These are phyloP conservation scores for Phytopythium cucurbitacearum DNA, from an alignment of 352 stramenopile genomes.

Conservation along the genomic window DNA sequence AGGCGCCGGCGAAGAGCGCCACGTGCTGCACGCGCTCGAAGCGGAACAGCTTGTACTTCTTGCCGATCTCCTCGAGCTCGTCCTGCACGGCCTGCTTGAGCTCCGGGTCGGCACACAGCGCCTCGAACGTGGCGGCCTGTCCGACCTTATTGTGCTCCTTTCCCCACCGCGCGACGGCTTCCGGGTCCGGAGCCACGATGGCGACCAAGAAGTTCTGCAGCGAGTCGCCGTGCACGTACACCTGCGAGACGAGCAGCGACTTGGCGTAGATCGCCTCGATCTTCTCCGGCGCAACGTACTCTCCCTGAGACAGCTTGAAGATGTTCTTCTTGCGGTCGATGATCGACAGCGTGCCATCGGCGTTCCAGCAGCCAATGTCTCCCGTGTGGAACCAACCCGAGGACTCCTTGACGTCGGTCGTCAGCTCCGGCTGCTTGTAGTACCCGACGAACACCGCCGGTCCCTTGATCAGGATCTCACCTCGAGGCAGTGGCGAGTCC, in stretches of 20 bases:
- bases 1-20: slow-evolving; percentile 80
- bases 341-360: slow-evolving; percentile 89
- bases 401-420: slow-evolving; percentile 86
- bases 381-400: slow-evolving; percentile 97
- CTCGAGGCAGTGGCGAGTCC: slow-evolving; percentile 64
- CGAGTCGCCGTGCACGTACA: slow-evolving; percentile 96
- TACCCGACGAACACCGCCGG: slow-evolving; percentile 89
- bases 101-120: slow-evolving; percentile 11
- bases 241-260: slow-evolving; percentile 91
- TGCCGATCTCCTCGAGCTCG: slow-evolving; percentile 66
- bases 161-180: slow-evolving; percentile 54
- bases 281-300: slow-evolving; percentile 97
- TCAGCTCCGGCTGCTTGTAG: slow-evolving; percentile 94
- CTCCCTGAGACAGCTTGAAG: slow-evolving; percentile 93
- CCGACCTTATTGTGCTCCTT: slow-evolving; percentile 33
- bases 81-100: slow-evolving; percentile 57
- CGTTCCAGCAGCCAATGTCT: slow-evolving; percentile 95
- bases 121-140: slow-evolving; percentile 9
- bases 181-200: slow-evolving; percentile 86
- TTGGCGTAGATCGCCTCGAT: slow-evolving; percentile 95
- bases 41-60: slow-evolving; percentile 74
- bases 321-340: slow-evolving; percentile 93
- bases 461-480: slow-evolving; percentile 72
- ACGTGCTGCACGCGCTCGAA: slow-evolving; percentile 92
- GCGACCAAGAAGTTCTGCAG: slow-evolving; percentile 93